Evolutionary conservation across 495 filamentous ascomycete genomes (phyloP), one percentile per base, ranked within the genome.

Genomic region (Xylaria sp.): DNA sequence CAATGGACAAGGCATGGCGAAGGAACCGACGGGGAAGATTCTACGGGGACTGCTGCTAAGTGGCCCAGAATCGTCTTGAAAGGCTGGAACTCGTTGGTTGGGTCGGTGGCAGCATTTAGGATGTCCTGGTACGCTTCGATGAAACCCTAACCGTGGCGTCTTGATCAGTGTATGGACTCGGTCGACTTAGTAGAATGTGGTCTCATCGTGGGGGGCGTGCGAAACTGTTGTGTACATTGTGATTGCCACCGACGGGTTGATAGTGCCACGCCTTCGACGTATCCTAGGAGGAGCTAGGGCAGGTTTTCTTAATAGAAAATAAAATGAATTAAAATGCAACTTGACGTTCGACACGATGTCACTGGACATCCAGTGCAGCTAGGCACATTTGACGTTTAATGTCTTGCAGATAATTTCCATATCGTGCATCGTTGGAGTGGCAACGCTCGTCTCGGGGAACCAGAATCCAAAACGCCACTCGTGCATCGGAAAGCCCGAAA

Each of bases 91-190:
- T 71, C 59, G 70, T 83, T 79, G 33, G 61, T 70, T 15, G 75
- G 78, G 3, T 78, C 72, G 35, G 77, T 80, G 12, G 80, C 82
- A 12, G 77, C 76, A 19, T 63, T 74, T 9, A 90, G 78, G 53
- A 90, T 88, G 26, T 81, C 81, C 41, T 65, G 66, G 72, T 90
- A 91, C 61, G 88, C 87, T 61, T 79, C 79, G 21, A 87, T 80
- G 62, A 89, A 90, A 8, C 86, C 88, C 65, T 81, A 21, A 0
- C n/a, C n/a, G n/a, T n/a, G n/a, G n/a, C 41, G 21, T 62, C 31
- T 26, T 43, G 9, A 44, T 70, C 63, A 70, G 68, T 29, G 19
- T 43, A n/a, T 26, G 14, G 35, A 59, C 58, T 70, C 6, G 9
- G 11, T 52, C 67, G 12, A n/a, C 31, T 61, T 48, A 14, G 29